These are phyloP conservation scores for Gloeophyllum trabeum DNA, from an alignment of 768 basidiomycete species.

Conservation along the genomic window DNA sequence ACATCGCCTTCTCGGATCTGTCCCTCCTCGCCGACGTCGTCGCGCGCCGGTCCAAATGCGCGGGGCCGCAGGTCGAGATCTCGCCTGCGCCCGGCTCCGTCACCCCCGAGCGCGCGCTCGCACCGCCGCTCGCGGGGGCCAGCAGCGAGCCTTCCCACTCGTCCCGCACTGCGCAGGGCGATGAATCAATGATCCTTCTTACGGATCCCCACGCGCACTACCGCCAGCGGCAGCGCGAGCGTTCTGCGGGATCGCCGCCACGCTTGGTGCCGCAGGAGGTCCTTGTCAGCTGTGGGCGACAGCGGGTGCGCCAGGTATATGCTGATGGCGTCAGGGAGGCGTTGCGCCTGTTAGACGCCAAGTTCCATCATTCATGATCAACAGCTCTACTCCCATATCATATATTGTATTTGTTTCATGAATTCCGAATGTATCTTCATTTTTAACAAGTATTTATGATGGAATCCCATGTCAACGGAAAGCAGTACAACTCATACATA, in stretches of 20 bases:
- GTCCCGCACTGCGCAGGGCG: not conserved
- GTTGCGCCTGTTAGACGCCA: conserved; percentile 54
- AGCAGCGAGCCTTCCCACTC: not conserved
- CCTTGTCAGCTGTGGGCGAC: conserved; percentile 49
- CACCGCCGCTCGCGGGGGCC: not conserved
- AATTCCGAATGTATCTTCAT: too few relatives aligned
- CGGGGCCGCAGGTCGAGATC: conserved; percentile 54
- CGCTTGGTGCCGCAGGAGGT: conserved; percentile 52
- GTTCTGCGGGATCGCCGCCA: conserved; percentile 29
- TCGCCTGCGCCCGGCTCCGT: conserved; percentile 38
- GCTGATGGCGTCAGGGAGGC: conserved; percentile 68
- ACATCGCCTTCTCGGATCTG: conserved; percentile 77
- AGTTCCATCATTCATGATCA: conserved; percentile 16
- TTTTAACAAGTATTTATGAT: too few relatives aligned
- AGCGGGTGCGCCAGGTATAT: conserved; percentile 52
- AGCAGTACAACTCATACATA: too few relatives aligned
- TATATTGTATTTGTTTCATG: too few relatives aligned
- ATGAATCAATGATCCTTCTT: conserved; percentile 24
- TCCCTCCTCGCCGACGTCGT: conserved; percentile 82
- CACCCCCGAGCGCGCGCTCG: conserved; percentile 26
- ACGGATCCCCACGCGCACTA: conserved; percentile 46
- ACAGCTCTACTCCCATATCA: too few relatives aligned
- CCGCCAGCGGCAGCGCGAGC: conserved; percentile 29
- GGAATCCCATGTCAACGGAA: too few relatives aligned
- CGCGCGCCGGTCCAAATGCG: conserved; percentile 69